Conservation (phyloP, 805 yeast genomes). For the Candida schatavii region DNA sequence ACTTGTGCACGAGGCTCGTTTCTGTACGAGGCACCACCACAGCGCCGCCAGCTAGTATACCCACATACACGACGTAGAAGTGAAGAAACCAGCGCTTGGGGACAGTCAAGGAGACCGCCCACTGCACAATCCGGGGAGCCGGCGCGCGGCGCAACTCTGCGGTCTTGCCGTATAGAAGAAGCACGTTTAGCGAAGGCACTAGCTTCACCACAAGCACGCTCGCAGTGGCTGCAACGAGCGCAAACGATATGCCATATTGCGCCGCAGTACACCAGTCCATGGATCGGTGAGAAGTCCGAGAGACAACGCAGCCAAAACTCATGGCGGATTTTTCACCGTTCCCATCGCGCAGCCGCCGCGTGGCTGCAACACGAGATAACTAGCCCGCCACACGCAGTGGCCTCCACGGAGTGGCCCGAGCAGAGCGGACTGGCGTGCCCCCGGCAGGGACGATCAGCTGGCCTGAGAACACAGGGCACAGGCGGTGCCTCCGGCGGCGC, state of each 20-base stretch:
- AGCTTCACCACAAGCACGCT: constrained; percentile 15
- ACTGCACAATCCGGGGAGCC: constrained; percentile 1
- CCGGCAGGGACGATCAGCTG: no score
- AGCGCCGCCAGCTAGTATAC: constrained; percentile 11
- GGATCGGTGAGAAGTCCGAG: no score
- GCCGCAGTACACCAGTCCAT: no score
- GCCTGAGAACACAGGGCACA: no score
- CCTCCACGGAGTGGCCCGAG: no score
- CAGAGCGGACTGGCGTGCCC: no score
- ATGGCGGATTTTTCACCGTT: no score
- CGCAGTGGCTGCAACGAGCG: constrained; percentile 4
- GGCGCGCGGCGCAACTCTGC: not conserved
- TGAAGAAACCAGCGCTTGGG: constrained; percentile 65
- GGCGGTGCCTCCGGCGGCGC: no score
- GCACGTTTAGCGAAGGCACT: constrained; percentile 14
- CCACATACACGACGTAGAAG: constrained; percentile 51
- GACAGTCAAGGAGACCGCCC: constrained; percentile 39
- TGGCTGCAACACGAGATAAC: no score
- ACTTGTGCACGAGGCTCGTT: constrained; percentile 14
- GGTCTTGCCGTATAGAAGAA: constrained; percentile 24
- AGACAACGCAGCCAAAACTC: no score
- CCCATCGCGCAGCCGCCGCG: no score
- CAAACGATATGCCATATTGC: not conserved
- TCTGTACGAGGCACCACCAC: constrained; percentile 5
- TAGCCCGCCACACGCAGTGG: no score